Conservation (phyloP, 176 grass and related monocot genomes). For the Carex kokanica region DNA sequence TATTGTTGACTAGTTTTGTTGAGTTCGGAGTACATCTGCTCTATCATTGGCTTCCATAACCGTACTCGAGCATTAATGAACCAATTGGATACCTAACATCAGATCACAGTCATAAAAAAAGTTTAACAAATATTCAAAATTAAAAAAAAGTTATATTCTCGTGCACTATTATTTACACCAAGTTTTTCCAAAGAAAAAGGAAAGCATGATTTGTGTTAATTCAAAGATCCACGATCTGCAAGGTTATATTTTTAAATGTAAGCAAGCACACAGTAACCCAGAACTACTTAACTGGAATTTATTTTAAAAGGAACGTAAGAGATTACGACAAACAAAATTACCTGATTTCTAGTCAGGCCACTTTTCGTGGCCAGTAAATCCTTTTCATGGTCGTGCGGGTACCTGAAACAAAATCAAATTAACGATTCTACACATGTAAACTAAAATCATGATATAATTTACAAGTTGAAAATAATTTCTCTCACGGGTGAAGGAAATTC, state of each 20-base stretch:
- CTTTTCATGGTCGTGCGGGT: slow-evolving; percentile 90
- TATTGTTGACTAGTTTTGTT: slow-evolving; percentile 29
- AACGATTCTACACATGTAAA: not conserved
- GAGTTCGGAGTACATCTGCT: slow-evolving; percentile 84
- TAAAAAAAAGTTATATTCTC: not conserved
- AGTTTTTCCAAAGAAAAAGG: not conserved
- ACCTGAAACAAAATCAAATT: slow-evolving; percentile 48
- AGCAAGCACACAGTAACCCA: not conserved
- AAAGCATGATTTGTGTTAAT: not conserved
- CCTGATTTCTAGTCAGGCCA: slow-evolving; percentile 84
- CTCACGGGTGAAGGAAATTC: slow-evolving; percentile 97
- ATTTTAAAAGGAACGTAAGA: not conserved
- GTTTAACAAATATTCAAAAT: not conserved
- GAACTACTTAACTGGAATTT: not conserved
- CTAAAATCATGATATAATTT: not conserved
- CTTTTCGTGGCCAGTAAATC: slow-evolving; percentile 78
- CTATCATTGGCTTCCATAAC: slow-evolving; percentile 85
- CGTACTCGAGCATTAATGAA: slow-evolving; percentile 85
- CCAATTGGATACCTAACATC: slow-evolving; percentile 80
- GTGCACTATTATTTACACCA: not conserved
- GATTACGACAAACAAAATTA: slow-evolving; percentile 13
- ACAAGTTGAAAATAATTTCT: slow-evolving; percentile 3
- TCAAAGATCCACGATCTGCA: not conserved
- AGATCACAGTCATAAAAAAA: not conserved
- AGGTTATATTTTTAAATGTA: not conserved